Evolutionary conservation across 352 stramenopile species (phyloP).

Genomic region (Phytophthora tentaculata): DNA sequence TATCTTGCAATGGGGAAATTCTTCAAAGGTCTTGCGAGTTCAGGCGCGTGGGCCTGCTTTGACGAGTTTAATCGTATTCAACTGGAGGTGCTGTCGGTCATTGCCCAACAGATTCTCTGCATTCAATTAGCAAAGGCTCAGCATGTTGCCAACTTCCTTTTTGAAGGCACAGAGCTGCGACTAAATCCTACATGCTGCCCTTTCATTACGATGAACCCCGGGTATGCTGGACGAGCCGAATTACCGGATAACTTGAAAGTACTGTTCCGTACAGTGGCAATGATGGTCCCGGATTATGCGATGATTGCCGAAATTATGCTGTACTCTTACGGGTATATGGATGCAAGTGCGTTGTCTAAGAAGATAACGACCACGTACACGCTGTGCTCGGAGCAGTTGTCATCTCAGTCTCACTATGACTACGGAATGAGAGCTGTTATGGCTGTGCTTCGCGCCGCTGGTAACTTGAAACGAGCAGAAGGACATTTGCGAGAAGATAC

Average conservation of each 20-base stretch:
- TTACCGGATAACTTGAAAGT: conserved; percentile 94
- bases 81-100: conserved; percentile 92
- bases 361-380: conserved; percentile 96
- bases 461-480: conserved; percentile 90
- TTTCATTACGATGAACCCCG: conserved; percentile 95
- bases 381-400: conserved; percentile 94
- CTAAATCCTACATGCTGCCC: conserved; percentile 91
- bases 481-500: conserved; percentile 87
- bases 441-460: conserved; percentile 92
- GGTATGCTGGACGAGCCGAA: conserved; percentile 89
- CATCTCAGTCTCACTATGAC: conserved; percentile 95
- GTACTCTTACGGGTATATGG: conserved; percentile 94
- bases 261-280: conserved; percentile 92
- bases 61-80: conserved; percentile 95
- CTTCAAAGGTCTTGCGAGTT: conserved; percentile 92
- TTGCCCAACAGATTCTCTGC: conserved; percentile 93
- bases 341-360: conserved; percentile 89
- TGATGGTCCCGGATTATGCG: conserved; percentile 95
- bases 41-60: conserved; percentile 93
- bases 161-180: conserved; percentile 91
- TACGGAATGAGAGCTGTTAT: conserved; percentile 96
- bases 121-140: conserved; percentile 91
- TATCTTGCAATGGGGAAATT: conserved; percentile 95
- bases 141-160: conserved; percentile 83
- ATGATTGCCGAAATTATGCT: conserved; percentile 96